Percentiles rank a stretch among this genome's conserved stretches.
phyloP scores from a whole-genome alignment of 331 rosid genomes.

The Dryas integrifolia region DNA sequence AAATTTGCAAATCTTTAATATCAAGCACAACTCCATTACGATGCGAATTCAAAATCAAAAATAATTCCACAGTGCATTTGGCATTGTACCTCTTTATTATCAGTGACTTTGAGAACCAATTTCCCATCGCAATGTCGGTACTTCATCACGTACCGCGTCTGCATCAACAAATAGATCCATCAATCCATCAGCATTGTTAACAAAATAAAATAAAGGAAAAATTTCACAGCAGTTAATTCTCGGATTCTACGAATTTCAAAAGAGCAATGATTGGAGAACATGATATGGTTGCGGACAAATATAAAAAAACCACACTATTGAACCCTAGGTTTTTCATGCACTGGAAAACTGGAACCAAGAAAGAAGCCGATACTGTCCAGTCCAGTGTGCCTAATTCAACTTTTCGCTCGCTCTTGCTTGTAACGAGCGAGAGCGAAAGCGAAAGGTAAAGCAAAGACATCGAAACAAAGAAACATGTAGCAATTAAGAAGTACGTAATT shows the following conservation, averaged over 20 bases:
- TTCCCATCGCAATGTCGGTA: constrained; percentile 93
- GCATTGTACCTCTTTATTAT: constrained; percentile 56
- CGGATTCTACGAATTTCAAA: background rate
- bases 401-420: no score
- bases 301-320: background rate
- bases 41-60: background rate
- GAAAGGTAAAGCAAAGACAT: background rate
- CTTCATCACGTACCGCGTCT: constrained; percentile 89
- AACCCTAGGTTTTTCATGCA: background rate
- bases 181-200: background rate
- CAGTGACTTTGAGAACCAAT: constrained; percentile 86
- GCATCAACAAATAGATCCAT: constrained; percentile 27
- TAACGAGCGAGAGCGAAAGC: background rate
- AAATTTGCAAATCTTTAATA: background rate
- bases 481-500: background rate
- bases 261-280: no score
- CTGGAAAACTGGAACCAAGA: background rate
- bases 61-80: background rate
- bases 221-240: background rate
- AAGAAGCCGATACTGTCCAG: background rate
- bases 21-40: background rate
- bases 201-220: background rate
- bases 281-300: no score
- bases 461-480: no score
- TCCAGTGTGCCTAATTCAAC: background rate